phyloP scores from a whole-genome alignment of 768 basidiomycete genomes.

The Russula griseocarnosa region DNA sequence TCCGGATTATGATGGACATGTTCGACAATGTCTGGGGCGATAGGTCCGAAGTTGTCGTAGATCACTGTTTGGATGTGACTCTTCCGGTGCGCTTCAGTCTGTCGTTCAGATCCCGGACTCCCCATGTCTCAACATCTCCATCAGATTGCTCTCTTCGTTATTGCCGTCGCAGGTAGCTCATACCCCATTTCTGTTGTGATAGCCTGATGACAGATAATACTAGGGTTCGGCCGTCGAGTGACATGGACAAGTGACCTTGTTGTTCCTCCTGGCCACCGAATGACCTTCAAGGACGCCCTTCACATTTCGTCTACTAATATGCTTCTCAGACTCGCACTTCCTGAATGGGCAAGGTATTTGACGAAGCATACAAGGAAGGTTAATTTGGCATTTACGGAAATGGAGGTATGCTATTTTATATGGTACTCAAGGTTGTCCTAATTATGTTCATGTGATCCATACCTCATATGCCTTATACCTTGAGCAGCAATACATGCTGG shows the following conservation, averaged over 20 bases:
- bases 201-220: background rate
- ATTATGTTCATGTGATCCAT: too few relatives aligned
- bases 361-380: too few relatives aligned
- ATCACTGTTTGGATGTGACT: conserved; percentile 51
- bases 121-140: background rate
- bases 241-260: too few relatives aligned
- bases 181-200: background rate
- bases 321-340: too few relatives aligned
- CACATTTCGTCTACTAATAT: too few relatives aligned
- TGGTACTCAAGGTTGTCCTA: too few relatives aligned
- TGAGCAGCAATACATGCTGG: conserved; percentile 31
- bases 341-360: too few relatives aligned
- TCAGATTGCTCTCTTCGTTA: conserved; percentile 54
- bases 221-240: conserved; percentile 4
- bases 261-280: too few relatives aligned
- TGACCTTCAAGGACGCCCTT: too few relatives aligned
- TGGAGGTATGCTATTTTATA: too few relatives aligned
- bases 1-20: conserved; percentile 35
- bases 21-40: conserved; percentile 45
- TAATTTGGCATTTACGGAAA: too few relatives aligned
- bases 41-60: conserved; percentile 39
- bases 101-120: too few relatives aligned
- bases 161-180: conserved; percentile 44
- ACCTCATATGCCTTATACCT: background rate
- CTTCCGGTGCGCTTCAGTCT: conserved; percentile 43